Evolutionary conservation across 2,329 filamentous ascomycete genomes (phyloP).

Genomic region (Microthyrium microscopicum): DNA sequence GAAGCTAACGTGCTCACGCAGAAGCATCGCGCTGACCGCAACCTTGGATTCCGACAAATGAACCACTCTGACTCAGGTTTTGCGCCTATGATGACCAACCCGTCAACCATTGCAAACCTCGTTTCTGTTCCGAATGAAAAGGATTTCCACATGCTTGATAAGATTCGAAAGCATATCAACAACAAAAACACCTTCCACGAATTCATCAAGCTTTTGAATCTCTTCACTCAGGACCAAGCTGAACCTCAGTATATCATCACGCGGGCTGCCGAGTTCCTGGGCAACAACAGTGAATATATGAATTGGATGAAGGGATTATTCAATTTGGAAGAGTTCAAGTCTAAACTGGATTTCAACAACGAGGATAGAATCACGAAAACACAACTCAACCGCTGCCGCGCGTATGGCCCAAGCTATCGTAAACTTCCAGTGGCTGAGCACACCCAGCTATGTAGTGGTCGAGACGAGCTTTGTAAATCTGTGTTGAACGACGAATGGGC

Average conservation of each 20-base stretch:
- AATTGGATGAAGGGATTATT: conserved; percentile 76
- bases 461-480: conserved; percentile 83
- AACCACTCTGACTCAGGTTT: no score
- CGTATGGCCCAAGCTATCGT: conserved; percentile 89
- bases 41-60: no score
- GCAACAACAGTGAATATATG: conserved; percentile 77
- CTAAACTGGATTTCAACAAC: conserved; percentile 63
- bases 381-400: conserved; percentile 88
- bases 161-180: conserved; percentile 87
- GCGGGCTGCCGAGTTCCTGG: conserved; percentile 73
- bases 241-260: conserved; percentile 69
- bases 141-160: conserved; percentile 85
- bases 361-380: conserved; percentile 58
- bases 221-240: conserved; percentile 86
- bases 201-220: conserved; percentile 90
- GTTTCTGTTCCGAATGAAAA: conserved; percentile 12
- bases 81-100: no score
- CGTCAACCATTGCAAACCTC: no score
- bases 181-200: conserved; percentile 90
- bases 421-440: conserved; percentile 82
- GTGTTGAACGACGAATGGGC: conserved; percentile 98
- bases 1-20: no score
- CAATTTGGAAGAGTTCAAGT: conserved; percentile 47
- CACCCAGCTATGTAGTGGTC: conserved; percentile 79
- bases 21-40: no score